phyloP scores from a whole-genome alignment of 2,329 filamentous ascomycete genomes.

The Penicillium vulpinum region DNA sequence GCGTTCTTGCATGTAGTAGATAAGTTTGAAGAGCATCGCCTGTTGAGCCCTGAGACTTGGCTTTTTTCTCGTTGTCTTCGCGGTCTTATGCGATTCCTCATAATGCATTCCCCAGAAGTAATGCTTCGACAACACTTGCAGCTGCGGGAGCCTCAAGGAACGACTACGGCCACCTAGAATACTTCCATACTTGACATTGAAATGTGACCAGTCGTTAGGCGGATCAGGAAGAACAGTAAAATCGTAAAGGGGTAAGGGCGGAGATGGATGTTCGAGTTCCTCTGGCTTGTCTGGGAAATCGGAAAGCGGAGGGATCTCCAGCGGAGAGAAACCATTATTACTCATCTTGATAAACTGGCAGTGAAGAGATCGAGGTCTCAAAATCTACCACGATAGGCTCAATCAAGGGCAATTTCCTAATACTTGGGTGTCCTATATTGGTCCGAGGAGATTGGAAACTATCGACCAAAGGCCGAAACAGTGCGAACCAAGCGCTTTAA shows the following conservation, averaged over 20 bases:
- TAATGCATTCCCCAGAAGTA: slow-evolving; percentile 32
- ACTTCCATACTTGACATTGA: background rate
- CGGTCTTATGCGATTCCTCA: background rate
- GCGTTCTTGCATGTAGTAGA: slow-evolving; percentile 25
- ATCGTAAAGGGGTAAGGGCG: slow-evolving; percentile 1
- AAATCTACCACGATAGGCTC: background rate
- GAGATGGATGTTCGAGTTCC: background rate
- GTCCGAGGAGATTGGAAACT: background rate
- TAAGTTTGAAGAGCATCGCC: slow-evolving; percentile 23
- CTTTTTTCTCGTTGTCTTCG: slow-evolving; percentile 2
- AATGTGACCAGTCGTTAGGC: slow-evolving; percentile 11
- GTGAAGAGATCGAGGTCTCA: background rate
- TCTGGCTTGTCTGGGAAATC: background rate
- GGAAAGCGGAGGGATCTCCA: background rate
- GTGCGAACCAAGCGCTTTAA: slow-evolving; percentile 6
- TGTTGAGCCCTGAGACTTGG: background rate
- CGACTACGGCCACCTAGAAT: background rate
- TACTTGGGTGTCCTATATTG: background rate
- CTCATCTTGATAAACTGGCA: background rate
- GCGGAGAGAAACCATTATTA: background rate
- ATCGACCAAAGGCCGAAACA: background rate
- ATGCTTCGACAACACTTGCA: slow-evolving; percentile 13
- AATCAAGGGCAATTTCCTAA: background rate
- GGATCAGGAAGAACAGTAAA: slow-evolving; percentile 10
- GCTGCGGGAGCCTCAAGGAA: background rate